Evolutionary conservation across 768 basidiomycete species (phyloP).

Genomic region (Lactarius hatsudake): DNA sequence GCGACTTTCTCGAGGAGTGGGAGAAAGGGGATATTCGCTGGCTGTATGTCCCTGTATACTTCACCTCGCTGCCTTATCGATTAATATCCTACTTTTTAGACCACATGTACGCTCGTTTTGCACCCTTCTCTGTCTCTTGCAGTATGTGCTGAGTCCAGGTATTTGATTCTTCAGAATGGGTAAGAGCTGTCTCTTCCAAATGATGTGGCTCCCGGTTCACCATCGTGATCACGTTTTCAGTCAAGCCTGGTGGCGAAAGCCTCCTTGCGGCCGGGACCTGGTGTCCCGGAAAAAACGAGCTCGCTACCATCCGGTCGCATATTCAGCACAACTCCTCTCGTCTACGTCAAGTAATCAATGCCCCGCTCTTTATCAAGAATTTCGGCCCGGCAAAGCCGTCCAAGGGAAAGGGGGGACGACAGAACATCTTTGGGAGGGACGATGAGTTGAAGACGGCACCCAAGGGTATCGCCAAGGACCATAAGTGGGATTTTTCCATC

Average conservation of each 20-base stretch:
- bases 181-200: slow-evolving; percentile 22
- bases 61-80: not conserved
- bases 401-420: slow-evolving; percentile 64
- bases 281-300: slow-evolving; percentile 76
- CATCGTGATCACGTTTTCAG: slow-evolving; percentile 36
- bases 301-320: slow-evolving; percentile 75
- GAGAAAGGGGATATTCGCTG: slow-evolving; percentile 85
- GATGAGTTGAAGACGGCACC: slow-evolving; percentile 90
- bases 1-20: slow-evolving; percentile 88
- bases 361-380: slow-evolving; percentile 64
- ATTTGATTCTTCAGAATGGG: slow-evolving; percentile 28
- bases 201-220: not conserved
- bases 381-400: slow-evolving; percentile 72
- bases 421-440: slow-evolving; percentile 82
- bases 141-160: not conserved
- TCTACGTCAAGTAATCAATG: slow-evolving; percentile 64
- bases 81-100: slow-evolving; percentile 39
- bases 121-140: not conserved
- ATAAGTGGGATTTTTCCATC: slow-evolving; percentile 48
- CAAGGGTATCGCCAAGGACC: slow-evolving; percentile 82
- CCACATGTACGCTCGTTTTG: slow-evolving; percentile 50
- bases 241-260: slow-evolving; percentile 63
- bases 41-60: slow-evolving; percentile 51
- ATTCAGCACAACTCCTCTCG: slow-evolving; percentile 58
- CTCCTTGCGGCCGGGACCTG: slow-evolving; percentile 78